Percentiles rank a stretch among this genome's conserved stretches.
Evolutionary conservation across 495 filamentous ascomycete genomes (phyloP).

Genomic region (Daldinia bambusicola): DNA sequence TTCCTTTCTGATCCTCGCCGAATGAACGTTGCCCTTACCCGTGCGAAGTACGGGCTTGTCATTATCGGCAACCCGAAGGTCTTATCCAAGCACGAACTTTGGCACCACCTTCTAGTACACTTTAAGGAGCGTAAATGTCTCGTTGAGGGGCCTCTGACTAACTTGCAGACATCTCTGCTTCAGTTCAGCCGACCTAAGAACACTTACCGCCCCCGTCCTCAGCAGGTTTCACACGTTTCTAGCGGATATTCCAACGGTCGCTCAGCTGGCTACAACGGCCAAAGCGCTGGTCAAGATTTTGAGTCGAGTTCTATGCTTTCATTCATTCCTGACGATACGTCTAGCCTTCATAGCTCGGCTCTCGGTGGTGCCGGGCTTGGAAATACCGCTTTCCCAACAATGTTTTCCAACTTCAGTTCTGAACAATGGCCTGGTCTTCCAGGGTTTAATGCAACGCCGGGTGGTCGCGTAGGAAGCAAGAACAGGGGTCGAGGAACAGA

Average conservation of each 20-base stretch:
- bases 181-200: constrained; percentile 96
- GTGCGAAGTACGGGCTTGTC: constrained; percentile 94
- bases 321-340: constrained; percentile 98
- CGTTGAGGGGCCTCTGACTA: constrained; percentile 95
- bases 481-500: constrained; percentile 70
- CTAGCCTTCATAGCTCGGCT: constrained; percentile 92
- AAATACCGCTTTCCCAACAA: constrained; percentile 84
- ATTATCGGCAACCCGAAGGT: constrained; percentile 99
- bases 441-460: constrained; percentile 69
- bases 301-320: constrained; percentile 86
- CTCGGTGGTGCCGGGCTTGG: constrained; percentile 82
- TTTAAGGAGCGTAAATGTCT: constrained; percentile 98
- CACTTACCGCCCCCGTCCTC: constrained; percentile 80
- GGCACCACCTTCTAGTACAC: constrained; percentile 95
- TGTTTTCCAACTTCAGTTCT: constrained; percentile 90
- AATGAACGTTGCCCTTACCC: constrained; percentile 98
- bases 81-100: constrained; percentile 94
- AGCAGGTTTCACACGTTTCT: constrained; percentile 72
- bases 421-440: constrained; percentile 89
- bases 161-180: constrained; percentile 91
- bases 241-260: constrained; percentile 68
- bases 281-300: constrained; percentile 70
- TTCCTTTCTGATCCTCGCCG: constrained; percentile 98
- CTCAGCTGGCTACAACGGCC: constrained; percentile 59
- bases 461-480: constrained; percentile 60